phyloP scores from a whole-genome alignment of 2,329 filamentous ascomycete species.

The Hypoxylon sp. region DNA sequence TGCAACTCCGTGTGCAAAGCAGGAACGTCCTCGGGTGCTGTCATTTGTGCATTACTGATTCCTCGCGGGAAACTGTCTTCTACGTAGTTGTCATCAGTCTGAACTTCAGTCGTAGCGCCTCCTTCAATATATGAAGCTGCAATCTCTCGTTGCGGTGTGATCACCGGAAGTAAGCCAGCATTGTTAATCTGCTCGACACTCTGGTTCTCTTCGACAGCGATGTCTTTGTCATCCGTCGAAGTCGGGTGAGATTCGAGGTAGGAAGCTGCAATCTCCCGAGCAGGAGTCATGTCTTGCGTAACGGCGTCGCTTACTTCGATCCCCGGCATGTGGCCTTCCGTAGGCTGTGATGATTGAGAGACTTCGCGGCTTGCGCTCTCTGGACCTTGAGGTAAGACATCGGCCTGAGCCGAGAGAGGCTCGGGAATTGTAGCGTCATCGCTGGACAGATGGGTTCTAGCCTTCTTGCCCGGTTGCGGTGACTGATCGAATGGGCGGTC shows the following conservation, averaged over 20 bases:
- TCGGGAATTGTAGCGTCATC: conserved; percentile 47
- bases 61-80: neutral
- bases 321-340: neutral
- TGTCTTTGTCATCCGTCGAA: neutral
- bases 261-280: conserved; percentile 41
- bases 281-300: conserved; percentile 21
- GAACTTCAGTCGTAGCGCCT: conserved; percentile 8
- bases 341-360: conserved; percentile 4
- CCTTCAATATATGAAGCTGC: conserved; percentile 40
- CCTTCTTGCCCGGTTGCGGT: conserved; percentile 53
- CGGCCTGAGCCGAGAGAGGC: conserved; percentile 46
- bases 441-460: conserved; percentile 47
- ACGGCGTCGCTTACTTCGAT: conserved; percentile 7
- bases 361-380: conserved; percentile 28
- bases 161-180: conserved; percentile 29
- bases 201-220: conserved; percentile 9
- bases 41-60: neutral
- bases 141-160: conserved; percentile 38
- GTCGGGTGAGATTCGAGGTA: conserved; percentile 38
- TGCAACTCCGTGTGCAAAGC: conserved; percentile 25
- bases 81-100: conserved; percentile 17
- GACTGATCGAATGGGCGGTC: conserved; percentile 55
- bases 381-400: conserved; percentile 42
- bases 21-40: conserved; percentile 12
- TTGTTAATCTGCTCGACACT: conserved; percentile 1